A percentile compares a stretch with the other conserved stretches of the same genome.
Evolutionary conservation across 805 yeast species (phyloP).

Genomic region (Kuraishia molischiana): DNA sequence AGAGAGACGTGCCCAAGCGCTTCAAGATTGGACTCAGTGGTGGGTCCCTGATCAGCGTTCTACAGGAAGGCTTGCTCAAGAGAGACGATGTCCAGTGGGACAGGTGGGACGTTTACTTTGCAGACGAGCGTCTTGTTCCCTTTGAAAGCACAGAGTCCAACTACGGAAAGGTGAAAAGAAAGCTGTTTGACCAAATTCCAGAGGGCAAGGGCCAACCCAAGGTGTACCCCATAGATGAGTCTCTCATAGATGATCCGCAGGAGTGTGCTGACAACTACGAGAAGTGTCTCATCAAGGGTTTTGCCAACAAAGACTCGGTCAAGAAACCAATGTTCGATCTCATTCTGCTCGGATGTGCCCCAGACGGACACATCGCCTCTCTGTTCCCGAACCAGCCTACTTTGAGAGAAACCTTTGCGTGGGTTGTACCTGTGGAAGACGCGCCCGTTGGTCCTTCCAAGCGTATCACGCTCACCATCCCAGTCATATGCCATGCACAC

Average conservation of each 20-base stretch:
- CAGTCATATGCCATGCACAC: slow-evolving; percentile 90
- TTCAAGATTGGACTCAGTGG: slow-evolving; percentile 91
- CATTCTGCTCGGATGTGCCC: slow-evolving; percentile 91
- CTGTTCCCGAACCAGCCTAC: slow-evolving; percentile 88
- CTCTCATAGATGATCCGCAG: slow-evolving; percentile 66
- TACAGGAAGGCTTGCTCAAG: slow-evolving; percentile 75
- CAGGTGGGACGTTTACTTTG: slow-evolving; percentile 93
- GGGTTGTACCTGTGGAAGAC: slow-evolving; percentile 89
- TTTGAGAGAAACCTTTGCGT: slow-evolving; percentile 81
- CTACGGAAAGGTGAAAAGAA: slow-evolving; percentile 81
- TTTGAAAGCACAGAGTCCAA: slow-evolving; percentile 76
- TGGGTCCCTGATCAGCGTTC: slow-evolving; percentile 81
- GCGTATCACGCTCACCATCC: slow-evolving; percentile 85
- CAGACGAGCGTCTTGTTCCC: slow-evolving; percentile 92
- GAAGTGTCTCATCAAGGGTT: slow-evolving; percentile 73
- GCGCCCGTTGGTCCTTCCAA: slow-evolving; percentile 85
- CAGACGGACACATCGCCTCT: slow-evolving; percentile 98
- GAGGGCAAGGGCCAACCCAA: slow-evolving; percentile 46
- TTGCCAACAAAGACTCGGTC: slow-evolving; percentile 94
- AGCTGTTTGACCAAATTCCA: slow-evolving; percentile 64
- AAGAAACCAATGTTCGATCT: slow-evolving; percentile 92
- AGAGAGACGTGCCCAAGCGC: slow-evolving; percentile 52
- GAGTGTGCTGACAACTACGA: slow-evolving; percentile 95
- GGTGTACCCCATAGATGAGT: slow-evolving; percentile 76
- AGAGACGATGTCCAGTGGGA: slow-evolving; percentile 74